phyloP scores from a whole-genome alignment of 1,284 basidiomycete genomes.

The Coniferiporia sulphurascens region DNA sequence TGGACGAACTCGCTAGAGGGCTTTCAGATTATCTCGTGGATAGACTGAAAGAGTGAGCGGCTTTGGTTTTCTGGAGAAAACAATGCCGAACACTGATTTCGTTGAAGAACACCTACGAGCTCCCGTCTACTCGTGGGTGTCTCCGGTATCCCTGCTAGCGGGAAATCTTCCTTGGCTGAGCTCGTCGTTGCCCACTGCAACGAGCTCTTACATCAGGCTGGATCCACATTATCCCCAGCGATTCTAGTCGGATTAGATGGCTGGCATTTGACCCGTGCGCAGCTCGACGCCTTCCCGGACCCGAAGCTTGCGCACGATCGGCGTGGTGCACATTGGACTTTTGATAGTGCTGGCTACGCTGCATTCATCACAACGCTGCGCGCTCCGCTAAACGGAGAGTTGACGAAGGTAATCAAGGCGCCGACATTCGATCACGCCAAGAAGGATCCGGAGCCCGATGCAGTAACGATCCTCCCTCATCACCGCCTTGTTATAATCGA shows the following conservation, averaged over 20 bases:
- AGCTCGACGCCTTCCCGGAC: slow-evolving; percentile 65
- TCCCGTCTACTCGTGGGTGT: slow-evolving; percentile 71
- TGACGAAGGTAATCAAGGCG: slow-evolving; percentile 41
- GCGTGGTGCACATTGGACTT: slow-evolving; percentile 73
- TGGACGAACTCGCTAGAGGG: slow-evolving; percentile 4
- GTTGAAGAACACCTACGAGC: neutral
- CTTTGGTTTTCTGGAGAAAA: neutral
- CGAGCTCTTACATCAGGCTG: slow-evolving; percentile 25
- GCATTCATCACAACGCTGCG: slow-evolving; percentile 56
- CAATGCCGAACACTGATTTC: neutral
- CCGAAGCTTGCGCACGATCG: slow-evolving; percentile 67
- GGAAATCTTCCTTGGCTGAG: slow-evolving; percentile 71
- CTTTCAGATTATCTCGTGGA: slow-evolving; percentile 7
- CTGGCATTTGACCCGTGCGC: slow-evolving; percentile 72
- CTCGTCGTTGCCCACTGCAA: slow-evolving; percentile 51
- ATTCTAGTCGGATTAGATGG: slow-evolving; percentile 77
- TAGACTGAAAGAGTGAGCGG: slow-evolving; percentile 10
- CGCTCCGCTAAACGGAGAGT: slow-evolving; percentile 23
- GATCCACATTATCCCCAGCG: slow-evolving; percentile 27
- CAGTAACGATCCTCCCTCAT: slow-evolving; percentile 49
- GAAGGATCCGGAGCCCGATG: slow-evolving; percentile 57
- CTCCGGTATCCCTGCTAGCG: slow-evolving; percentile 77
- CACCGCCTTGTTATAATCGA: slow-evolving; percentile 81
- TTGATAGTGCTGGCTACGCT: slow-evolving; percentile 60
- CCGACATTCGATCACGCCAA: slow-evolving; percentile 74